phyloP scores from a whole-genome alignment of 345 rosid species.

The Hibiscus tridactylites region DNA sequence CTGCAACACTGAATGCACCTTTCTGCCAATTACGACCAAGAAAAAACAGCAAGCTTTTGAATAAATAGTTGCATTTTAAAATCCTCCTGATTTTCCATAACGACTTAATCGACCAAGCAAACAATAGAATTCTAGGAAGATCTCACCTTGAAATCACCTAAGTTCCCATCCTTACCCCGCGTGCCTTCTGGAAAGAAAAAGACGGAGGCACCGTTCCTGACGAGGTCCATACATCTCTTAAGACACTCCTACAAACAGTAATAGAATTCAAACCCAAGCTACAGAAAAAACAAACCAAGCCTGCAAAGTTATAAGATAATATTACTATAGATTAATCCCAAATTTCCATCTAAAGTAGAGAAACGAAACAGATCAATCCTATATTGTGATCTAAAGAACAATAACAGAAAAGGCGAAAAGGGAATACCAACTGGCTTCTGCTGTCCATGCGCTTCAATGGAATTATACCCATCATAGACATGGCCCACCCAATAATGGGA shows the following conservation, averaged over 20 bases:
- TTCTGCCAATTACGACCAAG: conserved; percentile 40
- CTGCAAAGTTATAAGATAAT: background rate
- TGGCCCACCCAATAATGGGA: conserved; percentile 92
- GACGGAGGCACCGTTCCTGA: conserved; percentile 79
- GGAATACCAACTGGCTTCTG: conserved; percentile 77
- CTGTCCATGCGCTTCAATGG: conserved; percentile 88
- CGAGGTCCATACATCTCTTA: conserved; percentile 68
- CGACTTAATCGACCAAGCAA: background rate
- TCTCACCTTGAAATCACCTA: conserved; percentile 82
- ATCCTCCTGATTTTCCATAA: background rate
- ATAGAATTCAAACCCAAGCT: conserved; percentile 12
- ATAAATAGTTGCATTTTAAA: background rate
- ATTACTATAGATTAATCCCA: background rate
- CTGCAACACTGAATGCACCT: conserved; percentile 91
- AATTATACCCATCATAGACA: conserved; percentile 74
- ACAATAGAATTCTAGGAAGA: background rate
- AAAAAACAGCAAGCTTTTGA: conserved; percentile 11
- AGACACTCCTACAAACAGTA: conserved; percentile 60
- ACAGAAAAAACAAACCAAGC: background rate
- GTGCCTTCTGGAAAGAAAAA: conserved; percentile 95
- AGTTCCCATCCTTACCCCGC: conserved; percentile 72
- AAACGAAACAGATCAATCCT: background rate
- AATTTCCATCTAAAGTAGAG: background rate
- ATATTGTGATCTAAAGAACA: background rate
- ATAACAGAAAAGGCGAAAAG: background rate